These are phyloP conservation scores for Abortiporus biennis DNA, from an alignment of 1,284 basidiomycete species.

Conservation along the genomic window DNA sequence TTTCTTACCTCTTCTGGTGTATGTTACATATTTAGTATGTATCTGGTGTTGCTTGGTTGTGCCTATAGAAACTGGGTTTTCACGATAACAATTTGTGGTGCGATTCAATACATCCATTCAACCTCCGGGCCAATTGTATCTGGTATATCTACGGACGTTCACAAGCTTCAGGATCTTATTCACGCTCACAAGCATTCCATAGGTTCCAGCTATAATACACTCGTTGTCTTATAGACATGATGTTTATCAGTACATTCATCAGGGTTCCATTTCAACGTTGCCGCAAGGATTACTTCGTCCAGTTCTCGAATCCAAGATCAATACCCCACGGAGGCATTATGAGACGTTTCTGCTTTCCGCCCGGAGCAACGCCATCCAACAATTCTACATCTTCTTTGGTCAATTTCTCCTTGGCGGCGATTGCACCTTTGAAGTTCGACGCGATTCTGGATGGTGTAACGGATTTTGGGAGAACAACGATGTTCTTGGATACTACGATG, in stretches of 20 bases:
- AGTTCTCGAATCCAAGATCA: constrained; percentile 3
- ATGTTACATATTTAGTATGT: too few relatives aligned
- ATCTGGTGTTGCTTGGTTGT: too few relatives aligned
- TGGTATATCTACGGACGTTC: too few relatives aligned
- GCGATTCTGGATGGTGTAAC: constrained; percentile 72
- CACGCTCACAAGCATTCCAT: too few relatives aligned
- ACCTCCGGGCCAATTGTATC: too few relatives aligned
- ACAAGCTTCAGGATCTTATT: too few relatives aligned
- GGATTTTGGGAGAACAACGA: constrained; percentile 70
- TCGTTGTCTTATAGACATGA: too few relatives aligned
- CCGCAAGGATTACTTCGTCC: not conserved
- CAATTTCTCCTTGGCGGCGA: constrained; percentile 44
- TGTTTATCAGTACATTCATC: not conserved
- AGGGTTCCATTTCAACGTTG: not conserved
- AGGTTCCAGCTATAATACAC: too few relatives aligned
- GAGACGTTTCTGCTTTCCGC: constrained; percentile 50
- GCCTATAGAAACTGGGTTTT: too few relatives aligned
- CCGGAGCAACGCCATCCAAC: constrained; percentile 62
- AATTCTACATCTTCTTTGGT: constrained; percentile 52
- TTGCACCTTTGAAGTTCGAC: constrained; percentile 56
- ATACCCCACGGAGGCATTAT: constrained; percentile 4
- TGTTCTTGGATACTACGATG: constrained; percentile 50
- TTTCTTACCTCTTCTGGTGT: too few relatives aligned
- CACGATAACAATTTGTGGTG: too few relatives aligned
- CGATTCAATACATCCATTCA: too few relatives aligned